These are phyloP conservation scores for Aspergillus piperis DNA, from an alignment of 2,329 filamentous ascomycete genomes.

Conservation along the genomic window DNA sequence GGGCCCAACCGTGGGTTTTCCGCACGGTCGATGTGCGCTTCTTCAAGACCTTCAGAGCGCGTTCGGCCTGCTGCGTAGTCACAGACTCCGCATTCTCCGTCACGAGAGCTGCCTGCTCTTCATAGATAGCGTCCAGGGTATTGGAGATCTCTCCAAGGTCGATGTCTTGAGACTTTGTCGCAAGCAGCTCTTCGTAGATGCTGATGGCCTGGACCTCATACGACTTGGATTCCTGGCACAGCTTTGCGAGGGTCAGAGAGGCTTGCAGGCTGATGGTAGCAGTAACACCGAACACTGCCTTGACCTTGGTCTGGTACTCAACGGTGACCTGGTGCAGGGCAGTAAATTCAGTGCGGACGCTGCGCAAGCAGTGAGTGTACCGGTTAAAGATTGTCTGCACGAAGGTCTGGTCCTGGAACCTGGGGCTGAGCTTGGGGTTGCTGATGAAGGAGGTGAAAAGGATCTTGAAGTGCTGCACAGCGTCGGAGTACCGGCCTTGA, in stretches of 20 bases:
- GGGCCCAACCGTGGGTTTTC: conserved; percentile 41
- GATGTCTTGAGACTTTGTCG: conserved; percentile 33
- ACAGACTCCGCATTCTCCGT: conserved; percentile 26
- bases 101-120: conserved; percentile 35
- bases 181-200: conserved; percentile 42
- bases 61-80: conserved; percentile 32
- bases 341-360: conserved; percentile 32
- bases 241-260: conserved; percentile 37
- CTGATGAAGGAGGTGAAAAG: conserved; percentile 41
- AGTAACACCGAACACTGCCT: conserved; percentile 36
- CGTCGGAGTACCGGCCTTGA: conserved; percentile 42
- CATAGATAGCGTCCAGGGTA: conserved; percentile 40
- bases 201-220: conserved; percentile 38
- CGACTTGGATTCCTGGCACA: conserved; percentile 42
- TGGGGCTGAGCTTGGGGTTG: conserved; percentile 35
- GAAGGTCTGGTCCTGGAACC: conserved; percentile 37
- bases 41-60: conserved; percentile 32
- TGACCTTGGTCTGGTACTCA: conserved; percentile 38
- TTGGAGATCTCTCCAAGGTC: conserved; percentile 38
- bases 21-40: conserved; percentile 34
- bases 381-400: conserved; percentile 36
- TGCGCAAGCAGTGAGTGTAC: conserved; percentile 40
- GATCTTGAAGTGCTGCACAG: conserved; percentile 36
- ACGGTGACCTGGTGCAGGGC: conserved; percentile 37
- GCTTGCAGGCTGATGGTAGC: conserved; percentile 41